Evolutionary conservation across 2,329 filamentous ascomycete genomes (phyloP), one percentile per base, ranked within the genome.

Genomic region (Trichoderma asperellum): DNA sequence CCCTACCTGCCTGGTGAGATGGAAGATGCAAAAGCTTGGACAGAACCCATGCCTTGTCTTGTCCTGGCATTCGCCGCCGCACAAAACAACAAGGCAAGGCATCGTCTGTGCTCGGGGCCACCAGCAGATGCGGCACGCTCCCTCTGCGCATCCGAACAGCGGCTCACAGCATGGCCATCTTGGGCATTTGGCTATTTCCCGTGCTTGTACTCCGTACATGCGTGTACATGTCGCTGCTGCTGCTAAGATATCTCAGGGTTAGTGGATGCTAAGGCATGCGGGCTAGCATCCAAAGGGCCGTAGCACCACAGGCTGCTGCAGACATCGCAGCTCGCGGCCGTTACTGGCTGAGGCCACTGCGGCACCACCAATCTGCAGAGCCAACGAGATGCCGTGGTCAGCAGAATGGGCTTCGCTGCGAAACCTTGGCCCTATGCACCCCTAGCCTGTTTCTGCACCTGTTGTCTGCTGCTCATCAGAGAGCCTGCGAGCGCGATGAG

Each of bases 221-320:
- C 16, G 35, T 24, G 35, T 57, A 4, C 52, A 47, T 24, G 34
- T 24, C 35, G 7, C 27, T 24, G 47, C 24, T 49, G 47, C 47
- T 24, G 47, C 47, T 18, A 37, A 8, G 40, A 43, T n/a, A 43
- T n/a, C 40, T n/a, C 37, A 8, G 40, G 37, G 40, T n/a, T 43
- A 43, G 40, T 18, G 40, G n/a, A 18, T 10, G 18, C 40, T n/a
- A 43, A 43, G 40, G 40, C 14, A 6, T 37, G 12, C 11, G 56
- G 29, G 40, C 27, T 53, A 21, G 52, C 34, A 27, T 53, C n/a
- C n/a, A 53, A 63, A 34, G 6, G 6, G 57, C 37, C 47, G 47
- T 37, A 53, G 32, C 47, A 63, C 60, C 29, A 37, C 49, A 18
- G 43, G 49, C 49, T 65, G 62, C 63, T 66, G 63, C 62, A 66